phyloP scores from a whole-genome alignment of 1,139 yeast genomes.

The Geotrichum bryndzae region DNA sequence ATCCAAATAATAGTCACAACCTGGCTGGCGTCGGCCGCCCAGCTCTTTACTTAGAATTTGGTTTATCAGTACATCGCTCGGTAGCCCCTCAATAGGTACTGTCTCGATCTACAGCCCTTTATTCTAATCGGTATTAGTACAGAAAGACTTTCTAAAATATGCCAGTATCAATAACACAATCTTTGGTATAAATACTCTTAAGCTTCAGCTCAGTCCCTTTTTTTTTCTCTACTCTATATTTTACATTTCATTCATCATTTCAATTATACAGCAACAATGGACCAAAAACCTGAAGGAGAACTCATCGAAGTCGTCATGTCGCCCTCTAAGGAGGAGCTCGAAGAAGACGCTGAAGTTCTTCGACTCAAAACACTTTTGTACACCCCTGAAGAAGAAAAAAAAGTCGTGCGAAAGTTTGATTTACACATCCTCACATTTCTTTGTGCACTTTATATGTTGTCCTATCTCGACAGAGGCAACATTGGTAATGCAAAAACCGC shows the following conservation, averaged over 20 bases:
- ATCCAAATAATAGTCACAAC: too few species aligned
- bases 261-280: background rate
- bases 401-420: constrained; percentile 24
- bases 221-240: background rate
- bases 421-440: constrained; percentile 24
- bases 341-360: constrained; percentile 37
- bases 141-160: too few species aligned
- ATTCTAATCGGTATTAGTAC: too few species aligned
- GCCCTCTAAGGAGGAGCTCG: background rate
- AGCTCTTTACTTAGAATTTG: too few species aligned
- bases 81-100: too few species aligned
- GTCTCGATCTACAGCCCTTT: too few species aligned
- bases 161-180: too few species aligned
- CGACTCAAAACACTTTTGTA: constrained; percentile 35
- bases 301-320: background rate
- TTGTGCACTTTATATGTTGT: constrained; percentile 26
- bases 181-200: background rate
- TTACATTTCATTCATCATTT: background rate
- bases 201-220: background rate
- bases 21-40: too few species aligned
- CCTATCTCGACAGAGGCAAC: constrained; percentile 41
- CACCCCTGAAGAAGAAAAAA: constrained; percentile 20
- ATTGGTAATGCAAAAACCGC: constrained; percentile 48
- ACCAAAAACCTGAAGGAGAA: background rate
- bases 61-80: too few species aligned